Percentiles rank a stretch among this genome's conserved stretches.
Conservation (phyloP, 1,284 basidiomycete species). For the Marasmius oreades region DNA sequence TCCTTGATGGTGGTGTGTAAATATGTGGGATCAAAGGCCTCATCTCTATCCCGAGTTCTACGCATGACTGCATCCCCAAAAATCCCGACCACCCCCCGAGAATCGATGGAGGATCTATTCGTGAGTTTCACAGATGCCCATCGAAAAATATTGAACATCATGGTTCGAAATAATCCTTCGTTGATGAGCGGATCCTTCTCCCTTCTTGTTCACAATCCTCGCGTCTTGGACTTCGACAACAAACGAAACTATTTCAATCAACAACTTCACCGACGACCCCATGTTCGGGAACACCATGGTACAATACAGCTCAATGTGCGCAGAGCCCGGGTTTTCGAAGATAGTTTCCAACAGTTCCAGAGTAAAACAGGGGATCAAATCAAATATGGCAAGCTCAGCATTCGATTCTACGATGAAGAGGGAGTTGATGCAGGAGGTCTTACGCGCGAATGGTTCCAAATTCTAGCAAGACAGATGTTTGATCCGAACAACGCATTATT, state of each 20-base stretch:
- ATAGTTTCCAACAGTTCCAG: conserved; percentile 92
- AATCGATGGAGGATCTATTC: conserved; percentile 86
- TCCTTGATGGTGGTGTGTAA: conserved; percentile 98
- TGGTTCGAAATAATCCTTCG: conserved; percentile 98
- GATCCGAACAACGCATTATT: conserved; percentile 99
- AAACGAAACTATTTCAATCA: conserved; percentile 99
- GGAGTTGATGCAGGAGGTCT: conserved; percentile 99
- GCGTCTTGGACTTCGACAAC: conserved; percentile 99
- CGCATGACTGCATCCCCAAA: conserved; percentile 63
- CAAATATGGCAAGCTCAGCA: conserved; percentile 96
- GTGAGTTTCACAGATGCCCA: conserved; percentile 94
- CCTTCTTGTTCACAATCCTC: conserved; percentile 91
- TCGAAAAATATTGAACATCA: conserved; percentile 92
- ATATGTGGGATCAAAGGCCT: conserved; percentile 69
- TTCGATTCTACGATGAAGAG: conserved; percentile 97
- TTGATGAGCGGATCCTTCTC: conserved; percentile 99
- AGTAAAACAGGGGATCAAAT: conserved; percentile 93
- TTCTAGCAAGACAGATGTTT: conserved; percentile 97
- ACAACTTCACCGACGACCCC: conserved; percentile 86
- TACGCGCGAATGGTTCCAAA: conserved; percentile 98
- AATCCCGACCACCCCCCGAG: conserved; percentile 61
- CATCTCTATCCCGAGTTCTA: conserved; percentile 41
- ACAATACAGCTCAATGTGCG: conserved; percentile 92
- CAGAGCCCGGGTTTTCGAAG: conserved; percentile 92
- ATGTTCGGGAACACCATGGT: conserved; percentile 76